These are phyloP conservation scores for Zymoseptoria crescenta DNA, from an alignment of 2,329 filamentous ascomycete species.

Conservation along the genomic window DNA sequence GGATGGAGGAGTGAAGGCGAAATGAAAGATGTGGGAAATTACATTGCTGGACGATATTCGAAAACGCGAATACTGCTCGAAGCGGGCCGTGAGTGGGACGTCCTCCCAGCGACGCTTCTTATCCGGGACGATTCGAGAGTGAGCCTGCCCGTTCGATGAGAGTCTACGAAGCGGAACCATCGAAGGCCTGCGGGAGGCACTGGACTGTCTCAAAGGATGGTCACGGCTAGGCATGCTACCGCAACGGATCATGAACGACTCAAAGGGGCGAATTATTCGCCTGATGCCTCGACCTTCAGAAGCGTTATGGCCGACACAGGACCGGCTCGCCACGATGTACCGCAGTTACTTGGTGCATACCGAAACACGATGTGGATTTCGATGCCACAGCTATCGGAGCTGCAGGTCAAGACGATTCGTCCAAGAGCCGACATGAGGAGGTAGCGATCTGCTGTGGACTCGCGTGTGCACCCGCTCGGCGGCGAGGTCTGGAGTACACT, in stretches of 20 bases:
- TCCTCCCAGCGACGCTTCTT: neutral
- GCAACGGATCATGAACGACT: no score
- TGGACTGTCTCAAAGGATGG: no score
- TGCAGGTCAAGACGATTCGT: neutral
- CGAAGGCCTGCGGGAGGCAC: no score
- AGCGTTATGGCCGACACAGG: no score
- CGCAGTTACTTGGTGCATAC: no score
- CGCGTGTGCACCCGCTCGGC: no score
- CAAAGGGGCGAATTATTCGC: no score
- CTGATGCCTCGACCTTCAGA: no score
- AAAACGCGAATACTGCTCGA: neutral
- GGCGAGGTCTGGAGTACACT: neutral
- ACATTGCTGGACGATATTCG: neutral
- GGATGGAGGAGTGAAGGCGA: slow-evolving; percentile 16
- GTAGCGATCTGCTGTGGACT: neutral
- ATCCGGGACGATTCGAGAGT: neutral
- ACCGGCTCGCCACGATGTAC: no score
- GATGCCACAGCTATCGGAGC: neutral
- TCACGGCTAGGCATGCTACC: no score
- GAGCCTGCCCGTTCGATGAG: neutral
- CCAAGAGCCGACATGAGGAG: neutral
- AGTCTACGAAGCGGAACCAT: no score
- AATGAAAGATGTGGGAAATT: slow-evolving; percentile 4
- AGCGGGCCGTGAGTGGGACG: no score
- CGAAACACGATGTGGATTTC: neutral